Base-by-base conservation (phyloP, 352 stramenopile genomes). In the Pythium vanterpoolii region DNA sequence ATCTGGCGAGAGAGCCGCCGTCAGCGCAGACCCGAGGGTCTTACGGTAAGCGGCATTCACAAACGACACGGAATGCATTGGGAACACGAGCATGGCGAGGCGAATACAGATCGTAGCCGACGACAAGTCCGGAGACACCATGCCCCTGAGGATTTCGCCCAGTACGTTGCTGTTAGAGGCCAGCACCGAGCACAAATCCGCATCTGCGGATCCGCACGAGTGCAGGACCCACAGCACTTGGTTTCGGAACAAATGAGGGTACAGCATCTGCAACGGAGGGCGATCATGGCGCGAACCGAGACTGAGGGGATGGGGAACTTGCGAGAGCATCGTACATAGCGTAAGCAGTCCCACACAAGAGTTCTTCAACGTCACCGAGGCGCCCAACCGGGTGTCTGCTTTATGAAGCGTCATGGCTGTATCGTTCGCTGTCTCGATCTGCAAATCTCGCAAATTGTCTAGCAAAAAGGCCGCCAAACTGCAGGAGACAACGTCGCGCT, bases 31-130 rank as follows among this genome's bases (percentile, higher is more conserved):
- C 2, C 34, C 39, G 14, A 52, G 55, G 2, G 27, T 40, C 30
- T 61, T 62, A 5, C 55, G 42, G 36, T 68, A 68, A 16, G 55
- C 49, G 16, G 59, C 48, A 61, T 90, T 95, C 14, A 95, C 71
- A 7, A 67, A 67, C n/a, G 77, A 81, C 0, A 95, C 74, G 0
- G 86, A 93, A 56, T 89, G 79, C 8, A 89, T 61, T 0, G 86
- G 86, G 59, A 95, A 89, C 33, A 93, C 69, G 9, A 95, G 65
- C 86, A 93, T 93, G 1, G 79, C 84, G 27, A 95, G 67, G n/a
- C 83, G 82, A 60, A 93, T 87, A 55, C 79, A 93, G 30, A 93
- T 74, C 8, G 77, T 91, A 8, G 78, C 79, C 9, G 77, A 83
- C 47, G 86, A 66, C 21, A 93, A 53, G 46, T 93, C 83, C 0